Base-by-base conservation (phyloP, 2,329 filamentous ascomycete genomes). In the Aquanectria penicillioides region DNA sequence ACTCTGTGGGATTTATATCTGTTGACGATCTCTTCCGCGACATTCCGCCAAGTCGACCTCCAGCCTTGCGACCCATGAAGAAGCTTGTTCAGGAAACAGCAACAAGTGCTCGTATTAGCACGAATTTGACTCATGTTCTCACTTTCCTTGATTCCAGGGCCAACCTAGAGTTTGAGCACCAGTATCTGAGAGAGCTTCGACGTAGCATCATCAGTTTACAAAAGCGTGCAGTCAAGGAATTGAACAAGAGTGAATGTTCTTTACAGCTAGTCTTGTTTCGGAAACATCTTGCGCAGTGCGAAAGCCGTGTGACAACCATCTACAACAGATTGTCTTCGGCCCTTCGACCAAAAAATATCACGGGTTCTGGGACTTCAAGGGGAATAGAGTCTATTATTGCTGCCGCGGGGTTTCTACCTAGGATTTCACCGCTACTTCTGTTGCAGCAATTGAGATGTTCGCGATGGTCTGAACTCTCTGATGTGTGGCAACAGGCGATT, bases 401-500 rank as follows among this genome's bases (percentile, higher is more conserved):
- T 4, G 47, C 54, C 2, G 29, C 66, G 5, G 17, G n/a, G 2
- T 57, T 48, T 10, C 9, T 38, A 9, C 71, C 77, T 0, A 66
- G 76, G 10, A 11, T 78, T 1, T 74, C 71, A 0, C 73, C 75
- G 0, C 20, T 63, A 0, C 73, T 79, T 12, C 69, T 80, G 31
- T 63, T 81, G 0, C 68, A 71, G 23, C 74, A 70, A 6, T 72
- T 80, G 0, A 69, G 60, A 13, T 67, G 57, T 2, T 34, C 59
- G 0, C 46, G 62, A 3, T 77, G 74, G 73, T n/a, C 38, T 2
- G 22, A 11, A 4, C 66, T 80, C 0, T 59, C 73, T 0, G 2
- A 10, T 0, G 51, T 20, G 11, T 84, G 77, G 79, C 76, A 65
- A 33, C 26, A 57, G 1, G 69, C 63, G 3, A 63, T 85, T 2